Conservation (phyloP, 2,329 filamentous ascomycete genomes). For the Cercospora sp. region DNA sequence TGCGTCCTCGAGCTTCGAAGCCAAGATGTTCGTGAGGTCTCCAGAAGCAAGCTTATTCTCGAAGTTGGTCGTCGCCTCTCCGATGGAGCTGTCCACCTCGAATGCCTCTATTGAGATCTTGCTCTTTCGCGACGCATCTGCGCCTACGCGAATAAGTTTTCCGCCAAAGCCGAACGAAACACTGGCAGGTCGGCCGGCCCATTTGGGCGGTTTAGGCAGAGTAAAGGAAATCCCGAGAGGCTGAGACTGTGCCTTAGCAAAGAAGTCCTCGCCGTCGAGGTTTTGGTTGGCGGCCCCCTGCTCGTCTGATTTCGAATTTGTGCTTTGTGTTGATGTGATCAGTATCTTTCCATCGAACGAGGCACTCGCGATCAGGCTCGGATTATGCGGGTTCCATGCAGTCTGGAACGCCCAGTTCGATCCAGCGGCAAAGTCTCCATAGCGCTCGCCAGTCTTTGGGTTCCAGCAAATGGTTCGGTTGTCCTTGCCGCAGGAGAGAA, state of each 20-base stretch:
- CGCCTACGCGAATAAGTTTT: slow-evolving; percentile 77
- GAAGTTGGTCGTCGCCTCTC: slow-evolving; percentile 81
- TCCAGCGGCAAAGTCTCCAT: slow-evolving; percentile 92
- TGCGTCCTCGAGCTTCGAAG: slow-evolving; percentile 71
- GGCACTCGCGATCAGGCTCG: slow-evolving; percentile 86
- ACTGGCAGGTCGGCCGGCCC: slow-evolving; percentile 81
- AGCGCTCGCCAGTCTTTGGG: slow-evolving; percentile 80
- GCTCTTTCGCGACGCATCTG: slow-evolving; percentile 65
- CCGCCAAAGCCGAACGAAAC: slow-evolving; percentile 95
- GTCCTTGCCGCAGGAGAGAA: slow-evolving; percentile 94
- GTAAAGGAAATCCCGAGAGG: slow-evolving; percentile 90
- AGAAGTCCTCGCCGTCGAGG: slow-evolving; percentile 92
- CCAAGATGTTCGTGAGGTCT: slow-evolving; percentile 75
- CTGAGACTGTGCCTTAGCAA: slow-evolving; percentile 86
- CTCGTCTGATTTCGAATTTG: slow-evolving; percentile 69
- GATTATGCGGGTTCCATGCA: slow-evolving; percentile 89
- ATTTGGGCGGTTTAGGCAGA: slow-evolving; percentile 79
- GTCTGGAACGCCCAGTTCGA: slow-evolving; percentile 99
- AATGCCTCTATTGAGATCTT: slow-evolving; percentile 85
- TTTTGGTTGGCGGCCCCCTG: slow-evolving; percentile 64
- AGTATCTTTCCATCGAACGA: slow-evolving; percentile 97
- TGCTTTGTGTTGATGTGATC: slow-evolving; percentile 91
- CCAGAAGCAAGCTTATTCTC: slow-evolving; percentile 78
- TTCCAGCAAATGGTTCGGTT: slow-evolving; percentile 97
- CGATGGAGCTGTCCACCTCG: slow-evolving; percentile 80